phyloP scores from a whole-genome alignment of 2,329 filamentous ascomycete genomes.

The Epichloe scottii region DNA sequence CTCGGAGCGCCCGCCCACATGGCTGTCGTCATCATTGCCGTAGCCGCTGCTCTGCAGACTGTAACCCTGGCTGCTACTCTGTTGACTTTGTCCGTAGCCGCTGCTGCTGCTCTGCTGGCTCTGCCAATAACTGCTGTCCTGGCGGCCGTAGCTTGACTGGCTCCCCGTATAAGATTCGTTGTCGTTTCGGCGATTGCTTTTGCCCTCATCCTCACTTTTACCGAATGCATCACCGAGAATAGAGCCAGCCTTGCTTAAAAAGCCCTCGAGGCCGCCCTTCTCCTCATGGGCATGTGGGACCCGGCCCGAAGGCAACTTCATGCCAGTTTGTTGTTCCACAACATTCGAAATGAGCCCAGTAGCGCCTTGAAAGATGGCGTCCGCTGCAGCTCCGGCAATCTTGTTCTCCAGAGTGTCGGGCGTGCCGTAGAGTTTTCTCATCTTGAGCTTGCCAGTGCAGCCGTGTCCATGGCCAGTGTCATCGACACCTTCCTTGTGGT shows the following conservation, averaged over 20 bases:
- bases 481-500: conserved; percentile 75
- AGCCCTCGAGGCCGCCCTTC: conserved; percentile 53
- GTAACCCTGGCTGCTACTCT: conserved; percentile 43
- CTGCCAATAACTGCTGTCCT: conserved; percentile 45
- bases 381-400: conserved; percentile 43
- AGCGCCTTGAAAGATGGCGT: conserved; percentile 44
- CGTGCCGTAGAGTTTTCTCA: conserved; percentile 53
- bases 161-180: conserved; percentile 49
- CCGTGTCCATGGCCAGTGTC: conserved; percentile 81
- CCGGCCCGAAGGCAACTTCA: conserved; percentile 23
- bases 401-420: conserved; percentile 40
- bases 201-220: conserved; percentile 40
- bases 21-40: conserved; percentile 13
- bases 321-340: conserved; percentile 33
- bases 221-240: conserved; percentile 52
- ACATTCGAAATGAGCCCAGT: conserved; percentile 37
- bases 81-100: conserved; percentile 43
- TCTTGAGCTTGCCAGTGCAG: conserved; percentile 63
- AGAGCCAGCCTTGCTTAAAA: conserved; percentile 57
- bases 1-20: conserved; percentile 9
- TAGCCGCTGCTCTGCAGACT: conserved; percentile 27
- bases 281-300: conserved; percentile 31
- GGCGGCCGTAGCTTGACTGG: conserved; percentile 48
- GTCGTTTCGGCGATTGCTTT: conserved; percentile 38
- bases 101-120: conserved; percentile 45